Evolutionary conservation across 2,329 filamentous ascomycete genomes (phyloP).

Genomic region (Trichophaea hybrida): DNA sequence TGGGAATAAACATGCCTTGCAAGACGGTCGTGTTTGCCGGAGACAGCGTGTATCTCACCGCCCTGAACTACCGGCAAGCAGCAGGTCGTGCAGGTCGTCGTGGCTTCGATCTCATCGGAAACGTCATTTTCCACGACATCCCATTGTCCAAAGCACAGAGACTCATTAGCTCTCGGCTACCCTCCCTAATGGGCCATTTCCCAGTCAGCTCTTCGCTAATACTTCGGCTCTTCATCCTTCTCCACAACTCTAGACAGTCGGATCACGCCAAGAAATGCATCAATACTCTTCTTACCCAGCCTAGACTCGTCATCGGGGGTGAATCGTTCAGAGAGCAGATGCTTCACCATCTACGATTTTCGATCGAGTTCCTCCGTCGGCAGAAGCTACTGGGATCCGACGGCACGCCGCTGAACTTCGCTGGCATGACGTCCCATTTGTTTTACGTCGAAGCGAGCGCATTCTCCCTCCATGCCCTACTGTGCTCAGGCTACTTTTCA

Average conservation of each 20-base stretch:
- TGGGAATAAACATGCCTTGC: slow-evolving; percentile 75
- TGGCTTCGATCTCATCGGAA: slow-evolving; percentile 67
- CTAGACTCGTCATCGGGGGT: slow-evolving; percentile 55
- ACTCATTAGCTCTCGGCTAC: slow-evolving; percentile 57
- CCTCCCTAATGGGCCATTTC: slow-evolving; percentile 63
- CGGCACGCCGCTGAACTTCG: slow-evolving; percentile 57
- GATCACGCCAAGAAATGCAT: slow-evolving; percentile 48
- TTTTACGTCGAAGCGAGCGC: slow-evolving; percentile 63
- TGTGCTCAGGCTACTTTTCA: slow-evolving; percentile 58
- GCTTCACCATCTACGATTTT: slow-evolving; percentile 64
- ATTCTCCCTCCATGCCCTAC: slow-evolving; percentile 61
- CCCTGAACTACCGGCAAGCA: slow-evolving; percentile 62
- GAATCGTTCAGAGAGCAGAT: slow-evolving; percentile 53
- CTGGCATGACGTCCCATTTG: slow-evolving; percentile 53
- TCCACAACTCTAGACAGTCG: slow-evolving; percentile 51
- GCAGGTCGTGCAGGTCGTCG: slow-evolving; percentile 64
- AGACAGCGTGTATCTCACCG: slow-evolving; percentile 57
- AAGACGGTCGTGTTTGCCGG: slow-evolving; percentile 66
- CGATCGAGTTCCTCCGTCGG: slow-evolving; percentile 61
- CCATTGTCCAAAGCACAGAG: slow-evolving; percentile 46
- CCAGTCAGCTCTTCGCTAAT: slow-evolving; percentile 61
- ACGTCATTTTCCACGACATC: slow-evolving; percentile 63
- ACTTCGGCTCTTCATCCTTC: slow-evolving; percentile 50
- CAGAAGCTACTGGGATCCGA: slow-evolving; percentile 48
- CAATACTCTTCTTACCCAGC: slow-evolving; percentile 54